These are phyloP conservation scores for Umbellularia californica DNA, from an alignment of 164 flowering plant genomes.

Conservation along the genomic window DNA sequence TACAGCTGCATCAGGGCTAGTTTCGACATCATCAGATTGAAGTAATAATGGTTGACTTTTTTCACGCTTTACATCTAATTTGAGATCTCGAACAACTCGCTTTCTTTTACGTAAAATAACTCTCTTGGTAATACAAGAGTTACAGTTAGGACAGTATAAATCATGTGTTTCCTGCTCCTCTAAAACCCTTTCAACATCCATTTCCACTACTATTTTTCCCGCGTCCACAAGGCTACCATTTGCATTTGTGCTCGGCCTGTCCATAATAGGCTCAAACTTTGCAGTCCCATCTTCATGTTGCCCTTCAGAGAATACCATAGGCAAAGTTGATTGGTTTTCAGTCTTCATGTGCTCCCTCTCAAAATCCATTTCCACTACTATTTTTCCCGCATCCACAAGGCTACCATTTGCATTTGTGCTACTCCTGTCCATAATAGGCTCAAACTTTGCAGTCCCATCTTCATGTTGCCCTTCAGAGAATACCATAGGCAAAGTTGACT, in stretches of 20 bases:
- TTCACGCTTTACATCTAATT: slow-evolving; percentile 25
- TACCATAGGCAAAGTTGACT: slow-evolving; percentile 8
- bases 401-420: slow-evolving; percentile 12
- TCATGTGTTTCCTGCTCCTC: slow-evolving; percentile 79
- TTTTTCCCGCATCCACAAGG: slow-evolving; percentile 18
- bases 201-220: slow-evolving; percentile 29
- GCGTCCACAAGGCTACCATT: slow-evolving; percentile 19
- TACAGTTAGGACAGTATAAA: slow-evolving; percentile 75
- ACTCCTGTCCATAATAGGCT: slow-evolving; percentile 2
- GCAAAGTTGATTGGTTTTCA: slow-evolving; percentile 12
- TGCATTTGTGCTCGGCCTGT: neutral
- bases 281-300: slow-evolving; percentile 7
- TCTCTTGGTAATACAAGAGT: slow-evolving; percentile 67
- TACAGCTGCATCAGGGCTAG: neutral
- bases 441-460: slow-evolving; percentile 7
- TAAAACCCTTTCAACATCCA: slow-evolving; percentile 57
- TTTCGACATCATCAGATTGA: slow-evolving; percentile 8
- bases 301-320: slow-evolving; percentile 13
- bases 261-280: slow-evolving; percentile 8
- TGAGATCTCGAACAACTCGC: slow-evolving; percentile 20
- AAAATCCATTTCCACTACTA: slow-evolving; percentile 43
- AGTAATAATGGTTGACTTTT: slow-evolving; percentile 18
- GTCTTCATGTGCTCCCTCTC: slow-evolving; percentile 29
- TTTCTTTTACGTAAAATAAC: slow-evolving; percentile 66
- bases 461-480: slow-evolving; percentile 15